Conservation (phyloP, 2,329 filamentous ascomycete genomes). For the Alternaria hordeiaustralica region DNA sequence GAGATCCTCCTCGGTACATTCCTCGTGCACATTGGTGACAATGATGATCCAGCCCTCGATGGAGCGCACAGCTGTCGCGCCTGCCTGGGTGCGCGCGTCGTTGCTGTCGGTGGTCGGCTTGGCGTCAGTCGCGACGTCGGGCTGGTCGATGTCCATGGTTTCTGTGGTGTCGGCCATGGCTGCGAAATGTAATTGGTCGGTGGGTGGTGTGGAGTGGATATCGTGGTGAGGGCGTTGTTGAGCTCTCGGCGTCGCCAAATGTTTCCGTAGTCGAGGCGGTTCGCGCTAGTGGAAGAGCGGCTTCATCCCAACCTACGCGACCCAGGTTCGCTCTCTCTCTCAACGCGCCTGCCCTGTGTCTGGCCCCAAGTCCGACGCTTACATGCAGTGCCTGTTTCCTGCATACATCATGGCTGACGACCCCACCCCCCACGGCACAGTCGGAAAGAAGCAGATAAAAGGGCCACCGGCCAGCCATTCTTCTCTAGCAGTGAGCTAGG, state of each 20-base stretch:
- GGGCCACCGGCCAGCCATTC: not conserved
- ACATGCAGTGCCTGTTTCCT: not conserved
- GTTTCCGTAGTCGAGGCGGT: constrained; percentile 7
- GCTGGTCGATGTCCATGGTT: constrained; percentile 53
- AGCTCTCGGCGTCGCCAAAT: constrained; percentile 14
- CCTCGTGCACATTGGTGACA: constrained; percentile 86
- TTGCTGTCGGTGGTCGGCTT: constrained; percentile 51
- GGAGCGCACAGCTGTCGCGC: constrained; percentile 81
- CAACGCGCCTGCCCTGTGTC: not conserved
- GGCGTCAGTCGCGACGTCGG: constrained; percentile 18
- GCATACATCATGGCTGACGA: constrained; percentile 4
- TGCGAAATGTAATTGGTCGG: constrained; percentile 9
- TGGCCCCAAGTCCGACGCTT: not conserved
- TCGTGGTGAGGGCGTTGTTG: not conserved
- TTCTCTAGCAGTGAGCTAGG: constrained; percentile 2
- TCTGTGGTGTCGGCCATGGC: constrained; percentile 53
- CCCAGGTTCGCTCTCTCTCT: not conserved
- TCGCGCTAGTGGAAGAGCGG: constrained; percentile 11
- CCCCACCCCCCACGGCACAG: not conserved
- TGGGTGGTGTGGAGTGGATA: constrained; percentile 1
- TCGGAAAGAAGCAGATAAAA: constrained; percentile 1
- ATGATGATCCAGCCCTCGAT: constrained; percentile 91
- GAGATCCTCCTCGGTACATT: constrained; percentile 82
- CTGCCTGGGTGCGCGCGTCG: constrained; percentile 74
- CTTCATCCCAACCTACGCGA: constrained; percentile 1